Evolutionary conservation across 495 filamentous ascomycete species (phyloP).

Genomic region (Astrothelium macrocarpum): DNA sequence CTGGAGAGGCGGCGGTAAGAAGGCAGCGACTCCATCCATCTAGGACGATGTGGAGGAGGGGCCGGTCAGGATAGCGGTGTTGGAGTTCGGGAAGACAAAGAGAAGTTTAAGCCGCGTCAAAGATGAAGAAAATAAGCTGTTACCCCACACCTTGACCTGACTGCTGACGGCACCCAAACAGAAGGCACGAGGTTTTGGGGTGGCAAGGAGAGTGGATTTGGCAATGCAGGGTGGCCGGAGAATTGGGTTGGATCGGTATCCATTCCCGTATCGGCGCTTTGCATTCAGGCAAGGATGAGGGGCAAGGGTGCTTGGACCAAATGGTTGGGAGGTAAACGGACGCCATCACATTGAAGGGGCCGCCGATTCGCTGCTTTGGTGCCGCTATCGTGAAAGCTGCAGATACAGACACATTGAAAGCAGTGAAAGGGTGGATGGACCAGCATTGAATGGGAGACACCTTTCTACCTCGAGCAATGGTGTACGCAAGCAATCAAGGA

Average conservation of each 20-base stretch:
- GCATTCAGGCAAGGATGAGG: not conserved
- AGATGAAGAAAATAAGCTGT: not conserved
- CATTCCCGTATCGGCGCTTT: constrained; percentile 1
- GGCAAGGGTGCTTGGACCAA: not conserved
- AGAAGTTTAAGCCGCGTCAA: not conserved
- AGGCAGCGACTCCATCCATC: not conserved
- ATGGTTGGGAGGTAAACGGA: not conserved
- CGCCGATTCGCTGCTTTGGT: not conserved
- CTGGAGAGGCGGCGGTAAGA: not conserved
- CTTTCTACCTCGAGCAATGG: constrained; percentile 8
- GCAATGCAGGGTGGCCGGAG: constrained; percentile 1
- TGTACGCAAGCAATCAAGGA: constrained; percentile 2
- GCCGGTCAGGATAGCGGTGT: not conserved
- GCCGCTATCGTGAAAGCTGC: no score
- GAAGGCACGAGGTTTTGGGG: not conserved
- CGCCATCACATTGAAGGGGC: not conserved
- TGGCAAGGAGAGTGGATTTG: not conserved
- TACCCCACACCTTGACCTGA: not conserved
- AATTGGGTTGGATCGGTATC: not conserved
- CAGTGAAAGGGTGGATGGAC: not conserved
- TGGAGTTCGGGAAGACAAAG: not conserved
- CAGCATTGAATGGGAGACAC: constrained; percentile 11
- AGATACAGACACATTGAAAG: no score
- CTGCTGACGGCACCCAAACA: not conserved
- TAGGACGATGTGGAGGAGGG: not conserved